A percentile compares a stretch with the other conserved stretches of the same genome.
Conservation (phyloP, 1,284 basidiomycete species). For the Phellopilus nigrolimitatus region DNA sequence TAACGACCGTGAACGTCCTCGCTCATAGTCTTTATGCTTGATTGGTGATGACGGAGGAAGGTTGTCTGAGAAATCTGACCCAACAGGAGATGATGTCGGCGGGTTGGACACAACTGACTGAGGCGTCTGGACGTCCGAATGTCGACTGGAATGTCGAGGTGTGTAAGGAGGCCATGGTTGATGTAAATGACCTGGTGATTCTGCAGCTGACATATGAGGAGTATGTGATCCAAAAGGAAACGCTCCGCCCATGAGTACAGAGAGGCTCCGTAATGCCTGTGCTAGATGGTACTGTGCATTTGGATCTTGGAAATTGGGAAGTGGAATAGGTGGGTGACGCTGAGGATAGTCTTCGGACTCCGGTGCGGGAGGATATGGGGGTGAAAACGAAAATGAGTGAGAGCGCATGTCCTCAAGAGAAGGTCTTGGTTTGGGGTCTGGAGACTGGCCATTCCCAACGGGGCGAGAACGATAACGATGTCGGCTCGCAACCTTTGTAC, state of each 20-base stretch:
- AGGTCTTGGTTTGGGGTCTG: neutral
- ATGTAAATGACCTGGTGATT: neutral
- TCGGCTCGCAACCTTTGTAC: neutral
- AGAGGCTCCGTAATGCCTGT: conserved; percentile 15
- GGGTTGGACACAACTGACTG: conserved; percentile 9
- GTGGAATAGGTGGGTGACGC: neutral
- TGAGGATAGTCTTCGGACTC: neutral
- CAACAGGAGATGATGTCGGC: conserved; percentile 17
- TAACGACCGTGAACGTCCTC: neutral
- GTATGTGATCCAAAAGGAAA: neutral
- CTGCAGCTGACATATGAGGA: neutral
- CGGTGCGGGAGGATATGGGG: neutral
- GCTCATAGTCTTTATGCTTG: neutral
- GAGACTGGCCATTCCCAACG: neutral
- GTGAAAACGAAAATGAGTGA: neutral
- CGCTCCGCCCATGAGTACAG: conserved; percentile 14
- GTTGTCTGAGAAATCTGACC: conserved; percentile 15
- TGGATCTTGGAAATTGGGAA: conserved; percentile 14
- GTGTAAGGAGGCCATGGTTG: conserved; percentile 6
- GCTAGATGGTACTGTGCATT: conserved; percentile 16
- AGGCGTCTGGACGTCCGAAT: conserved; percentile 3
- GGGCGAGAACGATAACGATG: conserved; percentile 5
- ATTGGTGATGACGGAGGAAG: conserved; percentile 14
- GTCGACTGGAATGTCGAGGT: conserved; percentile 2
- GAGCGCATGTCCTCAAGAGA: neutral